Base-by-base conservation (phyloP, 164 flowering plant species). In the Akebia trifoliata region DNA sequence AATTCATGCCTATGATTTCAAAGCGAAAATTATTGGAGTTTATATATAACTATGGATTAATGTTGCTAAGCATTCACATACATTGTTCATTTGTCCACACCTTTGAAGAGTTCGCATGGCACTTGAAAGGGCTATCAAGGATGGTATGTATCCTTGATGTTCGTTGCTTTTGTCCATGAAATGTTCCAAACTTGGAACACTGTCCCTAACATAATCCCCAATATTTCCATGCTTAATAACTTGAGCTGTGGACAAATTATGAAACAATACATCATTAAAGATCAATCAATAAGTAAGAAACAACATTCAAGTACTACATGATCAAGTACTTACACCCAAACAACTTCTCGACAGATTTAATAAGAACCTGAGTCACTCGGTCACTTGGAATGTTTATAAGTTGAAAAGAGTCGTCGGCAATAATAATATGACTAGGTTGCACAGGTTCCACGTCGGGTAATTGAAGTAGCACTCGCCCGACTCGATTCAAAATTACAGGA, bases 331-430 rank as follows among this genome's bases (percentile, higher is more conserved):
- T 60, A 92, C 98, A 74, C 21, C 96, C 98, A 72, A 69, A 84
- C 40, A 83, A 35, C 62, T 82, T 82, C 72, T 83, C 76, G n/a
- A 80, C 67, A 35, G 95, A 69, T 56, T 67, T 61, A 37, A 66
- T 63, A 38, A 87, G 74, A 57, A 66, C 66, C 54, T 67, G 68
- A 44, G 68, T 69, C 22, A 82, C 59, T 69, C 68, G 74, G 50
- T 78, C 73, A 57, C 64, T 59, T 42, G 86, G 91, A 57, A 80
- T 65, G 48, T 64, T 73, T 63, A 81, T 67, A 63, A 83, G 86
- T 57, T 65, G 74, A 67, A 92, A 92, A 69, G 96, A 92, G 66
- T 89, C 98, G 45, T 83, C 89, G 11, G 95, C 72, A 70, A 92
- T 68, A 42, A 87, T 68, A 31, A 92, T 39, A 21, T 72, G 76